A percentile compares a stretch with the other conserved stretches of the same genome.
Conservation (phyloP, 169 alveolate genomes). For the Eimeria necatrix region DNA sequence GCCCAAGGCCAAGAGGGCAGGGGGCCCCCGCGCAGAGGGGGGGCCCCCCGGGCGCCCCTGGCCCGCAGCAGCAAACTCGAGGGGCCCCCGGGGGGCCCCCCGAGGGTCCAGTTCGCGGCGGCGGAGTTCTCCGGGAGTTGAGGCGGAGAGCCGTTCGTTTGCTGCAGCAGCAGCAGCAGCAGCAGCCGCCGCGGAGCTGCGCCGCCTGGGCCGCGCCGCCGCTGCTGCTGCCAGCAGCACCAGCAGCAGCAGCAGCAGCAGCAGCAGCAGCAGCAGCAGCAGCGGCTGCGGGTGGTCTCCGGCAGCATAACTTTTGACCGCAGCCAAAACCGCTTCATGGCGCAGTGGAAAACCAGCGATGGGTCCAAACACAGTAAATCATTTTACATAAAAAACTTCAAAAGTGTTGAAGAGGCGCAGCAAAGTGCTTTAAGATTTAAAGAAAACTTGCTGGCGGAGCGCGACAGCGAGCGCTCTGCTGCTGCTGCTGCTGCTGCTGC, state of each 20-base stretch:
- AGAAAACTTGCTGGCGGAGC: conserved; percentile 51
- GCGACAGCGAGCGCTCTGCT: conserved; percentile 61
- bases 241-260: conserved; percentile 49
- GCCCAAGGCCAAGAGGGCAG: conserved; percentile 19
- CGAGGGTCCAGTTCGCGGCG: background rate
- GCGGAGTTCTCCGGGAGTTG: background rate
- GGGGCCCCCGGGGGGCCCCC: conserved; percentile 3
- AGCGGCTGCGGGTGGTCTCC: conserved; percentile 84
- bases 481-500: background rate
- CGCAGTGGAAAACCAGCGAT: conserved; percentile 89
- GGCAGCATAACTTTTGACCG: conserved; percentile 88
- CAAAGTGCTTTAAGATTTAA: conserved; percentile 81
- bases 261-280: conserved; percentile 59
- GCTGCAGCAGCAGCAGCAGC: conserved; percentile 41
- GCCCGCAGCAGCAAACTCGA: background rate
- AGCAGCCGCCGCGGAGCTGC: conserved; percentile 11
- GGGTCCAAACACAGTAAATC: conserved; percentile 89
- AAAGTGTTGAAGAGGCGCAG: conserved; percentile 84
- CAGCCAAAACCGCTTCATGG: conserved; percentile 88
- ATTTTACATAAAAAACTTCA: conserved; percentile 86
- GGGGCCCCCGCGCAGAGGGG: background rate
- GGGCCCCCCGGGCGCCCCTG: background rate
- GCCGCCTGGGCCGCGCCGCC: conserved; percentile 14
- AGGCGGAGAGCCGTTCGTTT: background rate
- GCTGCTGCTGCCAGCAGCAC: conserved; percentile 1